A percentile compares a stretch with the other conserved stretches of the same genome.
Evolutionary conservation across 1,284 basidiomycete genomes (phyloP).

Genomic region (Rhodotorula sp.): DNA sequence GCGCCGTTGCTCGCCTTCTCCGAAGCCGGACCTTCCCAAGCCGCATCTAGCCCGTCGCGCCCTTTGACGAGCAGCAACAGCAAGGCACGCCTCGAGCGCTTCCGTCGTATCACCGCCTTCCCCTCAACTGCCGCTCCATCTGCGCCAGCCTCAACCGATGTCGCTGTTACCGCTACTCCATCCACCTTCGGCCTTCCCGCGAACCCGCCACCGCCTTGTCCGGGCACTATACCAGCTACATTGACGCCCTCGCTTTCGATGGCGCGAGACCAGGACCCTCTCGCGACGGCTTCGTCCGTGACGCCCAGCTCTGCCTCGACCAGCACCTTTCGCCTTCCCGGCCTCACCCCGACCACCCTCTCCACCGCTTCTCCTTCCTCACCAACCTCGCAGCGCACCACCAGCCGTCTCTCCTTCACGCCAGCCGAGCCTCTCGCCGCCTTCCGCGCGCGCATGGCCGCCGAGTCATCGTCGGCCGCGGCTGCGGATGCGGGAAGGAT

Average conservation of each 20-base stretch:
- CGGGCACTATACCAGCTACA: too few species aligned
- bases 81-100: constrained; percentile 3
- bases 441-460: constrained; percentile 1
- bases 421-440: constrained; percentile 4
- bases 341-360: neutral
- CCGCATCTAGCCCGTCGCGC: neutral
- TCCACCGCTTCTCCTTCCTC: neutral
- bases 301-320: neutral
- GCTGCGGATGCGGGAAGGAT: neutral
- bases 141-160: too few species aligned
- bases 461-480: neutral
- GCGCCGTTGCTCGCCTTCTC: neutral
- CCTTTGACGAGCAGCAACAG: neutral
- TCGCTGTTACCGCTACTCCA: too few species aligned
- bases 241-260: too few species aligned
- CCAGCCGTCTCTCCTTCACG: neutral
- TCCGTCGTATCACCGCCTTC: neutral
- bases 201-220: neutral
- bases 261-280: too few species aligned
- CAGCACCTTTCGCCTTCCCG: neutral
- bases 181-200: too few species aligned
- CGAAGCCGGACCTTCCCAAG: neutral
- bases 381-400: neutral
- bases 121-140: neutral
- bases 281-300: neutral